Conservation (phyloP, 2,329 filamentous ascomycete species). For the Aspergillus pseudotamarii region DNA sequence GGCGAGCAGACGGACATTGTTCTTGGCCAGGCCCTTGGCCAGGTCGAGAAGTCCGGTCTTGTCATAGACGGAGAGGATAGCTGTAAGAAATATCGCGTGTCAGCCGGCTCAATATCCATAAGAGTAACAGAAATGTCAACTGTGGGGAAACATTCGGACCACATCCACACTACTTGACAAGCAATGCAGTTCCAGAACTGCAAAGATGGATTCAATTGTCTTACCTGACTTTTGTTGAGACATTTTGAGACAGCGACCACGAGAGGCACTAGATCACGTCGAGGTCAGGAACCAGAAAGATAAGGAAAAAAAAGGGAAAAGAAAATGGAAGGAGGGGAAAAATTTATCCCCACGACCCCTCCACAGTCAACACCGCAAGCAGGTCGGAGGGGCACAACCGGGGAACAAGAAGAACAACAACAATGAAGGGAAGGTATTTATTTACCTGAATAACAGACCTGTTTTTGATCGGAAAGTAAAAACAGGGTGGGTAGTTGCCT, state of each 20-base stretch:
- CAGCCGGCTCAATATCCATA: constrained; percentile 13
- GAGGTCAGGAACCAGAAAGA: constrained; percentile 9
- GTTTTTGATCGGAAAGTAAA: background rate
- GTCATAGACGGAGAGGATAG: constrained; percentile 97
- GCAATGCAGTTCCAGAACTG: constrained; percentile 12
- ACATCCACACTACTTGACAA: constrained; percentile 18
- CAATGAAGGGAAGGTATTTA: background rate
- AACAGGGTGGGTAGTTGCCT: background rate
- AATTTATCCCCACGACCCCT: constrained; percentile 11
- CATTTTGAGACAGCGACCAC: constrained; percentile 33
- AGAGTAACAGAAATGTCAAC: constrained; percentile 15
- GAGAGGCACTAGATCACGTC: constrained; percentile 23
- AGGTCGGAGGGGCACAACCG: background rate
- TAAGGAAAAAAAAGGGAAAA: constrained; percentile 13
- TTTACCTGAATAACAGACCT: background rate
- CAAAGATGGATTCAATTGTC: constrained; percentile 17
- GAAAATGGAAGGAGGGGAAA: constrained; percentile 9
- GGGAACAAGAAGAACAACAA: background rate
- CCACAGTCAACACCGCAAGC: constrained; percentile 1
- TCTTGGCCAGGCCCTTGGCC: constrained; percentile 83
- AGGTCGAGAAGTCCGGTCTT: constrained; percentile 95
- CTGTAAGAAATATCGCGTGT: constrained; percentile 43
- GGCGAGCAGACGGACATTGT: constrained; percentile 89
- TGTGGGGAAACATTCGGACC: constrained; percentile 19
- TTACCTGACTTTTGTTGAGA: constrained; percentile 47